These are phyloP conservation scores for Tetradesmus obliquus DNA, from an alignment of 139 green algal species.

Conservation along the genomic window DNA sequence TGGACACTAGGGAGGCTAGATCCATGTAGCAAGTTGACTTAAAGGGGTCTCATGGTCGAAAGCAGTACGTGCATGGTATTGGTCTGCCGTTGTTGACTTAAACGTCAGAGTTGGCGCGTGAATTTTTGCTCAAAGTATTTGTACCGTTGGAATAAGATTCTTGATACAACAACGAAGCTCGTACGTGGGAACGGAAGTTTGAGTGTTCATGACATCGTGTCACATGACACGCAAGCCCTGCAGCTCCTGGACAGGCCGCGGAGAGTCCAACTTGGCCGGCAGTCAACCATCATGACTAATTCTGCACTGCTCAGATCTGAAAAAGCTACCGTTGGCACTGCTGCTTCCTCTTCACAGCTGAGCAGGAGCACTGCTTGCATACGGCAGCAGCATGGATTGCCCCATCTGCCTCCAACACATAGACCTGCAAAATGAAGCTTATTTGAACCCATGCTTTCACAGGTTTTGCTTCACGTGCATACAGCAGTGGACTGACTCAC, in stretches of 20 bases:
- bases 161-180: no score
- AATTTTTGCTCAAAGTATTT: no score
- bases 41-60: not conserved
- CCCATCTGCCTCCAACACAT: conserved; percentile 42
- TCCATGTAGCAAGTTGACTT: conserved; percentile 15
- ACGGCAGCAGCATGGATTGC: conserved; percentile 23
- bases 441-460: conserved; percentile 42
- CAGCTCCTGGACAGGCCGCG: no score
- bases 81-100: not conserved
- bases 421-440: conserved; percentile 16
- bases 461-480: conserved; percentile 32
- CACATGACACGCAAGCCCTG: not conserved
- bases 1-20: conserved; percentile 8
- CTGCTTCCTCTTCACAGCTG: not conserved
- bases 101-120: no score
- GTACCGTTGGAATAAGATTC: no score
- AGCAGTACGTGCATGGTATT: not conserved
- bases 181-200: not conserved
- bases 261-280: no score
- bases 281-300: no score
- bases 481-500: not conserved
- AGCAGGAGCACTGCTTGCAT: not conserved
- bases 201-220: not conserved
- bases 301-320: not conserved
- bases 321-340: not conserved